These are phyloP conservation scores for Flaveria trinervia DNA, from an alignment of 129 eudicot genomes.

Conservation along the genomic window DNA sequence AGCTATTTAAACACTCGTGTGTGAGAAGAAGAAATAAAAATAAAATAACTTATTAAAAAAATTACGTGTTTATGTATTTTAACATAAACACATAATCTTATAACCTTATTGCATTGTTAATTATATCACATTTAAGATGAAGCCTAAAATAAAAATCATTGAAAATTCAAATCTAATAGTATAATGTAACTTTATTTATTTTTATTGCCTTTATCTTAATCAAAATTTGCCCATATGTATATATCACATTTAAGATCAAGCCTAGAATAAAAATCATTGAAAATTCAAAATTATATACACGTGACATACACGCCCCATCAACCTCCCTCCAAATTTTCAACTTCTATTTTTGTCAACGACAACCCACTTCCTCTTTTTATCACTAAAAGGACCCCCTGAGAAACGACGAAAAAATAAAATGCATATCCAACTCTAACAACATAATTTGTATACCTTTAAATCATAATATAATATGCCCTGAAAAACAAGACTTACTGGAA, in stretches of 20 bases:
- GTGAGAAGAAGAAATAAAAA: too few relatives aligned
- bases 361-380: constrained; percentile 7
- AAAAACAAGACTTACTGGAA: neutral
- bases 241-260: neutral
- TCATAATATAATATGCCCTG: neutral
- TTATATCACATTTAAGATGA: neutral
- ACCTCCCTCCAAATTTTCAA: constrained; percentile 15
- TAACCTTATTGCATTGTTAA: too few relatives aligned
- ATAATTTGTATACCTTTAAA: neutral
- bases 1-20: too few relatives aligned
- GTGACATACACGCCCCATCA: constrained; percentile 5
- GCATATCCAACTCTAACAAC: neutral
- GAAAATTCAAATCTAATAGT: neutral
- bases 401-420: neutral
- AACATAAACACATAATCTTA: too few relatives aligned
- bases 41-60: too few relatives aligned
- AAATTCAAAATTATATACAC: neutral
- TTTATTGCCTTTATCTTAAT: neutral
- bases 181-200: neutral
- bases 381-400: neutral
- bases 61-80: too few relatives aligned
- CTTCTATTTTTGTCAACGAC: constrained; percentile 5
- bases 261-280: neutral
- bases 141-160: neutral
- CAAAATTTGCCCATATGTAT: neutral